Percentiles rank a stretch among this genome's conserved stretches.
These are phyloP conservation scores for Picochlorum sp. DNA, from an alignment of 139 green algal species.

Conservation along the genomic window DNA sequence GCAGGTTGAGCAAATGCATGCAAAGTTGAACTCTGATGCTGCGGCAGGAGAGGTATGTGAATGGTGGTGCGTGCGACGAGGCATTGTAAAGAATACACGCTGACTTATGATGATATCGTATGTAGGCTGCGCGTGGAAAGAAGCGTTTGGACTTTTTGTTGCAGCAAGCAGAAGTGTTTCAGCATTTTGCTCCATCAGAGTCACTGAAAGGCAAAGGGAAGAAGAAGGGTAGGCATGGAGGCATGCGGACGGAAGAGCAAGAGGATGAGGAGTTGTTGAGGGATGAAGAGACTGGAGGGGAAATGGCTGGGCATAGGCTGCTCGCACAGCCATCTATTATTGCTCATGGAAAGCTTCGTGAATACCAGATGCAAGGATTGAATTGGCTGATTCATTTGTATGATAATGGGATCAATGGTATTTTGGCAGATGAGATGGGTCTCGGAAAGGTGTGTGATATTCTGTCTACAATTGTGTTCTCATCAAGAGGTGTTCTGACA, in stretches of 20 bases:
- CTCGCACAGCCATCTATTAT: conserved; percentile 76
- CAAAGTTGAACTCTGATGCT: conserved; percentile 63
- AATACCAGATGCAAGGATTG: conserved; percentile 98
- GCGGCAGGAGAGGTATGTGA: conserved; percentile 49
- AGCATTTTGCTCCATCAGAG: conserved; percentile 76
- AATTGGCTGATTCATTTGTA: conserved; percentile 99
- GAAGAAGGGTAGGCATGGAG: conserved; percentile 52
- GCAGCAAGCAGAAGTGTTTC: conserved; percentile 95
- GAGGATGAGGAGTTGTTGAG: conserved; percentile 89
- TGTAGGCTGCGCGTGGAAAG: conserved; percentile 59
- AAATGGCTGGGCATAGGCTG: conserved; percentile 63
- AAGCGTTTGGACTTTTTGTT: conserved; percentile 88
- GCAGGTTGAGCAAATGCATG: conserved; percentile 69
- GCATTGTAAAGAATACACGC: too few species aligned
- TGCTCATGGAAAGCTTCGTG: conserved; percentile 82
- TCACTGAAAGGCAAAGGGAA: conserved; percentile 9
- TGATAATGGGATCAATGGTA: conserved; percentile 99
- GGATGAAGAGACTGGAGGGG: conserved; percentile 68
- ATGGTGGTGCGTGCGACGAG: too few species aligned
- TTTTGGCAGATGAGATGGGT: conserved; percentile 98
- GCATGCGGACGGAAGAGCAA: conserved; percentile 70
- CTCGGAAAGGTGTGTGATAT: conserved; percentile 66
- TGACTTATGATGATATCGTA: neutral
- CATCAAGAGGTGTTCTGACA: too few species aligned
- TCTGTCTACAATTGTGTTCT: too few species aligned